Percentiles rank a stretch among this genome's conserved stretches.
phyloP scores from a whole-genome alignment of 108 stramenopile genomes.

The Schizochytrium sp. region DNA sequence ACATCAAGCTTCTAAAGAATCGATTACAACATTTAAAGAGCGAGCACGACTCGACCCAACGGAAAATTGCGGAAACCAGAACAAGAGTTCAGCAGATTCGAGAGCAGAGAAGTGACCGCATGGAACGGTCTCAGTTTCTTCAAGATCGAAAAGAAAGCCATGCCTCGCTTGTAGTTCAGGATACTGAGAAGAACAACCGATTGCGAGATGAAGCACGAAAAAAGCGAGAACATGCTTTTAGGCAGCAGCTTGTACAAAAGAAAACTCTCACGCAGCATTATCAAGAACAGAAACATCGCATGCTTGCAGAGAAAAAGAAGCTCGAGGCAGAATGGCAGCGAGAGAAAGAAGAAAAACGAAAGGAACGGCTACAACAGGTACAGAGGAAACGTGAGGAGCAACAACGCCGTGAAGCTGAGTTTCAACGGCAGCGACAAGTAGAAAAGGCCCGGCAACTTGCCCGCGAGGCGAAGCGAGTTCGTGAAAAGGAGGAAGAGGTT shows the following conservation, averaged over 20 bases:
- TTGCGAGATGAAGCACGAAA: not conserved
- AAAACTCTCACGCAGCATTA: conserved; percentile 29
- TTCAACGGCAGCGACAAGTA: not conserved
- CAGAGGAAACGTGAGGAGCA: conserved; percentile 11
- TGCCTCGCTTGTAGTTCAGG: not conserved
- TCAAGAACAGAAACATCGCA: conserved; percentile 35
- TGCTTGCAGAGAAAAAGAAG: conserved; percentile 1
- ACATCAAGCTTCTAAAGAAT: conserved; percentile 44
- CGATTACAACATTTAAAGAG: conserved; percentile 47
- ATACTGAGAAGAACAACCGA: conserved; percentile 23
- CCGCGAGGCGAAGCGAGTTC: conserved; percentile 4
- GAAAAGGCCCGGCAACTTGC: conserved; percentile 37
- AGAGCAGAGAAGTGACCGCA: conserved; percentile 16
- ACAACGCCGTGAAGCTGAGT: not conserved
- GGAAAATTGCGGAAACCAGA: conserved; percentile 4
- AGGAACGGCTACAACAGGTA: conserved; percentile 34
- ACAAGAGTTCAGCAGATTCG: conserved; percentile 23
- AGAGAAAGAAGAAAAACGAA: conserved; percentile 39
- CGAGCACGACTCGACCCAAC: conserved; percentile 14
- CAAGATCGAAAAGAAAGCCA: not conserved
- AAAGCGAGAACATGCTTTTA: conserved; percentile 20
- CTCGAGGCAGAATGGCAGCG: conserved; percentile 23
- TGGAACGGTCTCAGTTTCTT: not conserved
- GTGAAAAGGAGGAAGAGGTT: conserved; percentile 44
- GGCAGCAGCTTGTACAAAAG: conserved; percentile 1